phyloP scores from a whole-genome alignment of 495 filamentous ascomycete genomes.

The Podospora pseudocomata region DNA sequence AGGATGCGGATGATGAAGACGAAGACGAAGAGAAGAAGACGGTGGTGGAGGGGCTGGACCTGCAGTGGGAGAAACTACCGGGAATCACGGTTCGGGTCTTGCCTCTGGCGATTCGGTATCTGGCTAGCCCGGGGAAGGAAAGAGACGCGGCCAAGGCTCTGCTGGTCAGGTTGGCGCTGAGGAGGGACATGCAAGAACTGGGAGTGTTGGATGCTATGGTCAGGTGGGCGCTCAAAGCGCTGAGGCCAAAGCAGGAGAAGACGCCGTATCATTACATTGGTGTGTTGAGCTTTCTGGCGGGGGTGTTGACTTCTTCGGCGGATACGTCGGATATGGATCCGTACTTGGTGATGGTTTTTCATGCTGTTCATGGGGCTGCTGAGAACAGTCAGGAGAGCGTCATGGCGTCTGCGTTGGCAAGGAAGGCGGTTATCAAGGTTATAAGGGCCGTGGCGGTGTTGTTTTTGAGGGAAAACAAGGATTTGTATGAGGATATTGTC shows the following conservation, averaged over 20 bases:
- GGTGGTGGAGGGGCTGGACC: not conserved
- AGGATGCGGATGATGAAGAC: slow-evolving; percentile 35
- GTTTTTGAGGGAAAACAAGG: slow-evolving; percentile 45
- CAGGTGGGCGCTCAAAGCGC: slow-evolving; percentile 60
- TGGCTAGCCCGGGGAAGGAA: slow-evolving; percentile 76
- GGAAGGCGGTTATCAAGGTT: slow-evolving; percentile 79
- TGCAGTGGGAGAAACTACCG: slow-evolving; percentile 50
- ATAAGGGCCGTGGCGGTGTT: slow-evolving; percentile 66
- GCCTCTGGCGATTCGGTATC: slow-evolving; percentile 63
- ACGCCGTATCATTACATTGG: slow-evolving; percentile 61
- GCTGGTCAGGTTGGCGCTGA: slow-evolving; percentile 74
- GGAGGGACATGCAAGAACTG: slow-evolving; percentile 80
- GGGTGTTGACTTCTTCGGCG: slow-evolving; percentile 54
- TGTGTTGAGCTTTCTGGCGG: slow-evolving; percentile 71
- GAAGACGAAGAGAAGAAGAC: slow-evolving; percentile 9
- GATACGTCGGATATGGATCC: slow-evolving; percentile 51
- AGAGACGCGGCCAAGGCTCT: slow-evolving; percentile 77
- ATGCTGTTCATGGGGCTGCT: slow-evolving; percentile 44
- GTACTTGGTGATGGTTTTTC: slow-evolving; percentile 44
- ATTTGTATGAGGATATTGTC: slow-evolving; percentile 36
- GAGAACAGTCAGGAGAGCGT: slow-evolving; percentile 46
- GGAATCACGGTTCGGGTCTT: slow-evolving; percentile 67
- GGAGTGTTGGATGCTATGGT: slow-evolving; percentile 64
- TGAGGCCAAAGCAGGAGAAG: slow-evolving; percentile 36
- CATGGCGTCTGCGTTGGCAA: slow-evolving; percentile 65